Conservation (phyloP, 2,329 filamentous ascomycete genomes). For the Diplodia scrobiculata region DNA sequence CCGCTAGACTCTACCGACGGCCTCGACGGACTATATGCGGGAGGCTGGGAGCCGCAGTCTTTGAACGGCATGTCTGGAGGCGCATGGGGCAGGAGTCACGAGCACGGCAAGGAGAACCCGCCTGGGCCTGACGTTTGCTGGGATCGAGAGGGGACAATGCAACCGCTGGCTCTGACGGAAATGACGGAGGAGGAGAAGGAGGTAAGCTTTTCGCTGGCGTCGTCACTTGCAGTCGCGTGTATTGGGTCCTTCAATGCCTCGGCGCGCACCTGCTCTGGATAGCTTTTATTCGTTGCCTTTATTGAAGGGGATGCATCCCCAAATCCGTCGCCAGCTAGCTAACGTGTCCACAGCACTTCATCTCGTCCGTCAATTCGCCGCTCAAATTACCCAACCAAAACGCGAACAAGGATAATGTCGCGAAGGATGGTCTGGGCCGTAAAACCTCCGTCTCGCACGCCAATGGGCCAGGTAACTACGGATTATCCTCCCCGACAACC, state of each 20-base stretch:
- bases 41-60: conserved; percentile 76
- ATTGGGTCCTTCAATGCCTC: neutral
- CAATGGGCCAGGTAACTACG: conserved; percentile 64
- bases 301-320: conserved; percentile 31
- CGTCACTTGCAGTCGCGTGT: neutral
- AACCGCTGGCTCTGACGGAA: conserved; percentile 71
- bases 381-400: conserved; percentile 79
- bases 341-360: conserved; percentile 64
- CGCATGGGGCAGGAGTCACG: conserved; percentile 76
- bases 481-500: conserved; percentile 71
- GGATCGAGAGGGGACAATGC: conserved; percentile 70
- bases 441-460: conserved; percentile 79
- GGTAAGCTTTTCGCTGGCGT: conserved; percentile 45
- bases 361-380: conserved; percentile 87
- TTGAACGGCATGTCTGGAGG: conserved; percentile 61
- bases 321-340: conserved; percentile 29
- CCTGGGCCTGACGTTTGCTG: conserved; percentile 91
- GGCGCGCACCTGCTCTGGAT: neutral
- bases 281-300: neutral
- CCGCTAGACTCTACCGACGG: conserved; percentile 59
- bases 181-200: conserved; percentile 70
- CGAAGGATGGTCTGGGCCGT: conserved; percentile 58
- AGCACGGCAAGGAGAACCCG: conserved; percentile 67
- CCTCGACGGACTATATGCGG: conserved; percentile 68
- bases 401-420: conserved; percentile 62